phyloP scores from a whole-genome alignment of 1,284 basidiomycete species.

The Anthracocystis walkeri region DNA sequence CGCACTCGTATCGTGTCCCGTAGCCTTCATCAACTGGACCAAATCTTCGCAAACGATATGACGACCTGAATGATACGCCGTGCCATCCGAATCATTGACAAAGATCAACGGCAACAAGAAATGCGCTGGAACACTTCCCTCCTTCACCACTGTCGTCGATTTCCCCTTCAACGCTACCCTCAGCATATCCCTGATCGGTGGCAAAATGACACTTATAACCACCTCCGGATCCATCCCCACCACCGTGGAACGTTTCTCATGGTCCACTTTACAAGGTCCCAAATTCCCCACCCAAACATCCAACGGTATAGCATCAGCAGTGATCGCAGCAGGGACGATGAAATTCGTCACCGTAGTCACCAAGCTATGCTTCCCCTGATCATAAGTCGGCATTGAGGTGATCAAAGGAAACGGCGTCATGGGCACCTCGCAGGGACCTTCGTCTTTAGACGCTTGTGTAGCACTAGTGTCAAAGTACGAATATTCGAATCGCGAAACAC shows the following conservation, averaged over 20 bases:
- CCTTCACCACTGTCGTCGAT: not conserved
- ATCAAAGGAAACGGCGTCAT: slow-evolving; percentile 88
- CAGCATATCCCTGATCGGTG: slow-evolving; percentile 45
- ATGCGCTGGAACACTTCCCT: slow-evolving; percentile 16
- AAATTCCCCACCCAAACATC: slow-evolving; percentile 89
- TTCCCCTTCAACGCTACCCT: slow-evolving; percentile 21
- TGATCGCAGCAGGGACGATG: slow-evolving; percentile 62
- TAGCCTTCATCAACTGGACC: slow-evolving; percentile 55
- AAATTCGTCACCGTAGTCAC: slow-evolving; percentile 77
- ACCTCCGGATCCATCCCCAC: slow-evolving; percentile 32
- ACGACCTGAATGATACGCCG: slow-evolving; percentile 61
- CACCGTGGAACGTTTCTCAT: slow-evolving; percentile 20
- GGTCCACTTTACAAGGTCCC: slow-evolving; percentile 75
- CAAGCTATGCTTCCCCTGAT: slow-evolving; percentile 78
- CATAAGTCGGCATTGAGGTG: slow-evolving; percentile 82
- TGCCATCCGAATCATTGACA: slow-evolving; percentile 63
- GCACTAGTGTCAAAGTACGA: slow-evolving; percentile 92
- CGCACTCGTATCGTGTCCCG: slow-evolving; percentile 48
- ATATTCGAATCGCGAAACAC: slow-evolving; percentile 92
- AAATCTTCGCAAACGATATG: slow-evolving; percentile 59
- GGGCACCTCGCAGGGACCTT: slow-evolving; percentile 71
- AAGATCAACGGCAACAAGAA: slow-evolving; percentile 63
- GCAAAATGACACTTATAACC: slow-evolving; percentile 52
- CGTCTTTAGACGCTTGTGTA: slow-evolving; percentile 79
- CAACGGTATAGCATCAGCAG: slow-evolving; percentile 75